Conservation (phyloP, 352 stramenopile genomes). For the Salisapilia sapeloensis region DNA sequence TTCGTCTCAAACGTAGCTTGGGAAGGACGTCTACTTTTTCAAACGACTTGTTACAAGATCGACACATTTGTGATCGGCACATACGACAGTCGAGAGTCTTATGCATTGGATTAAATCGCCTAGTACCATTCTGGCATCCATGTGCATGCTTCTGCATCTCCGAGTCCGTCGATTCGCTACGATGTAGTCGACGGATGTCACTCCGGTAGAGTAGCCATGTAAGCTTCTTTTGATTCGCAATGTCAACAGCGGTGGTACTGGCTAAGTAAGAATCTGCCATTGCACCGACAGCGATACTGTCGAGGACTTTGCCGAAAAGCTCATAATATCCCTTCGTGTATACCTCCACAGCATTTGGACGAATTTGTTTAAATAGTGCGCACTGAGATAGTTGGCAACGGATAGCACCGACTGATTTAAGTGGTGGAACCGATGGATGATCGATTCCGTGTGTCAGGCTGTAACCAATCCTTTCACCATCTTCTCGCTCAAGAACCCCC, state of each 20-base stretch:
- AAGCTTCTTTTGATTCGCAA: slow-evolving; percentile 23
- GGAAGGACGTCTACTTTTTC: too few species aligned
- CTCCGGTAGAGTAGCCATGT: too few species aligned
- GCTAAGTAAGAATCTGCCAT: slow-evolving; percentile 20
- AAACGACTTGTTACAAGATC: too few species aligned
- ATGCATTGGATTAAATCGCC: too few species aligned
- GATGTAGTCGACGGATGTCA: too few species aligned
- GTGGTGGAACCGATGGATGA: slow-evolving; percentile 3
- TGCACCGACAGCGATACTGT: slow-evolving; percentile 15
- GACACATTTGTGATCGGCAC: too few species aligned
- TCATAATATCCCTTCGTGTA: slow-evolving; percentile 3
- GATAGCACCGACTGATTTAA: slow-evolving; percentile 4
- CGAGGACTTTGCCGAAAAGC: slow-evolving; percentile 4
- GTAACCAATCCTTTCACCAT: slow-evolving; percentile 13
- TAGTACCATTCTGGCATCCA: too few species aligned
- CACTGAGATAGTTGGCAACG: slow-evolving; percentile 1
- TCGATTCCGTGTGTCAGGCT: slow-evolving; percentile 12
- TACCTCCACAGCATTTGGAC: slow-evolving; percentile 3
- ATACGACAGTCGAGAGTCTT: too few species aligned
- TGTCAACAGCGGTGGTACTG: slow-evolving; percentile 25
- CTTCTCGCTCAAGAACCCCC: slow-evolving; percentile 8
- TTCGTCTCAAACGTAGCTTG: too few species aligned
- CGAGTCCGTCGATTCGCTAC: too few species aligned
- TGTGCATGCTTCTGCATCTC: too few species aligned
- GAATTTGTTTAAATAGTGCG: slow-evolving; percentile 3